Percentiles rank a stretch among this genome's conserved stretches.
Conservation (phyloP, 2,329 filamentous ascomycete genomes). For the Emergomyces orientalis region DNA sequence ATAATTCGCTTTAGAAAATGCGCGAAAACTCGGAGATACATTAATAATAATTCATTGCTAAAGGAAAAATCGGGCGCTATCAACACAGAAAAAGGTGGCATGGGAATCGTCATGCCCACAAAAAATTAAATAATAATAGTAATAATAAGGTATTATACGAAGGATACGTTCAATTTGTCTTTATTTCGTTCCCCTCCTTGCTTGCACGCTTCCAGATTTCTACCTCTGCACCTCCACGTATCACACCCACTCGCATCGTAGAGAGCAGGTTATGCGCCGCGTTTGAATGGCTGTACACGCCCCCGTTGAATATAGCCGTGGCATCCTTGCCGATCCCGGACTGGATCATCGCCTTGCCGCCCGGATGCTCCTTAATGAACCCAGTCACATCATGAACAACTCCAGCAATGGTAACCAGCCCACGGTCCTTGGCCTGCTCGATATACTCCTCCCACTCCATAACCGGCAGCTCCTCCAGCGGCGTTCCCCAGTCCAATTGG, state of each 20-base stretch:
- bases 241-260: conserved; percentile 77
- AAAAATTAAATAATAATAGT: background rate
- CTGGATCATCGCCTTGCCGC: conserved; percentile 74
- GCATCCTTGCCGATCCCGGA: conserved; percentile 77
- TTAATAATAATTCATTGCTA: too few species aligned
- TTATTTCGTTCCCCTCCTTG: background rate
- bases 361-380: conserved; percentile 83
- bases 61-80: background rate
- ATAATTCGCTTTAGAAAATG: too few species aligned
- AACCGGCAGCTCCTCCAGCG: conserved; percentile 73
- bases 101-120: background rate
- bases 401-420: conserved; percentile 65
- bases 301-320: conserved; percentile 85
- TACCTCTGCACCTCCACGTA: conserved; percentile 76
- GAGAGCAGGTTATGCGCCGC: conserved; percentile 79
- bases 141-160: background rate
- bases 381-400: conserved; percentile 74
- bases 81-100: background rate
- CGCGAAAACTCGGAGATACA: too few species aligned
- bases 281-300: conserved; percentile 80
- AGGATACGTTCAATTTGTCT: background rate
- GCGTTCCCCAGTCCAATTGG: conserved; percentile 73
- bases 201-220: conserved; percentile 87
- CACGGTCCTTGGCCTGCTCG: conserved; percentile 57
- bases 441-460: conserved; percentile 80